Evolutionary conservation across 1,284 basidiomycete species (phyloP).

Genomic region (Meripilus lineatus): DNA sequence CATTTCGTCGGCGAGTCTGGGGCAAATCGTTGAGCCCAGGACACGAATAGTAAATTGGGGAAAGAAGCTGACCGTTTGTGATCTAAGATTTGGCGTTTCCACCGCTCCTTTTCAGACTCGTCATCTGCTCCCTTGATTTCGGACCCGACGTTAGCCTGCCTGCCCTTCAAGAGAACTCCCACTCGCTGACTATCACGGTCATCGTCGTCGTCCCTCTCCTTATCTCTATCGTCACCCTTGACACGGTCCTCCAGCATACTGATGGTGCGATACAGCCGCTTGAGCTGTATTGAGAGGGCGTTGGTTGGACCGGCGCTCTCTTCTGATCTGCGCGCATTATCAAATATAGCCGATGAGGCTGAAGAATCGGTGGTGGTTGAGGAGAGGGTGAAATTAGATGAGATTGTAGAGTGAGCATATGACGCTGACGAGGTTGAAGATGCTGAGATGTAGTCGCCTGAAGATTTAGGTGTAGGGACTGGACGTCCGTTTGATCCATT

Average conservation of each 20-base stretch:
- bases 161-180: constrained; percentile 50
- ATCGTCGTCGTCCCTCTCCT: constrained; percentile 27
- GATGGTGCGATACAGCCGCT: constrained; percentile 76
- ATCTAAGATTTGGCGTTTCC: constrained; percentile 58
- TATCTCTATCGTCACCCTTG: constrained; percentile 53
- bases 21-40: not conserved
- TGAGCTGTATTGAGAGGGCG: constrained; percentile 71
- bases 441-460: constrained; percentile 66
- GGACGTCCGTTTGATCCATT: constrained; percentile 28
- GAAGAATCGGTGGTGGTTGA: constrained; percentile 72
- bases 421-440: constrained; percentile 64
- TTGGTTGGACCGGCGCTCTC: constrained; percentile 56
- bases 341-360: constrained; percentile 61
- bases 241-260: constrained; percentile 69
- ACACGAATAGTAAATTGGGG: constrained; percentile 4
- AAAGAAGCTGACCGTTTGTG: constrained; percentile 59
- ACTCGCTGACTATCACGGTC: constrained; percentile 17
- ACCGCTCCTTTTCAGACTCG: constrained; percentile 60
- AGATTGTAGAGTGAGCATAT: constrained; percentile 66
- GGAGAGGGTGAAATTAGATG: constrained; percentile 71
- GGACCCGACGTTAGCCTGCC: constrained; percentile 21
- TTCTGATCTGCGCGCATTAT: constrained; percentile 35
- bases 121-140: constrained; percentile 34
- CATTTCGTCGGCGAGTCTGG: constrained; percentile 83
- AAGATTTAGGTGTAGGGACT: constrained; percentile 51